Base-by-base conservation (phyloP, 257 asterid genomes). In the Jaltomata sinuosa region DNA sequence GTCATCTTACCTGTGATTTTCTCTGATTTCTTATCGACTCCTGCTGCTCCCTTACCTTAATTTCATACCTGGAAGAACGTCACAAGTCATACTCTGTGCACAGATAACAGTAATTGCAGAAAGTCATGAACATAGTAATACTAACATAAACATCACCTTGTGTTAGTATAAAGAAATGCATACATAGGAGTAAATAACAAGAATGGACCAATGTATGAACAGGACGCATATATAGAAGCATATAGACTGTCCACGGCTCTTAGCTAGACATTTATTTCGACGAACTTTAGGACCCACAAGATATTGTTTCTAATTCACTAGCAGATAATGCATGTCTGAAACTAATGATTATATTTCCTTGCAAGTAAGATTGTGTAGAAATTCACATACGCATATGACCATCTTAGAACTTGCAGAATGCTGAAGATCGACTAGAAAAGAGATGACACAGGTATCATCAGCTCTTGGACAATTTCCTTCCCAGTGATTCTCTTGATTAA, bases 21-120 rank as follows among this genome's bases (percentile, higher is more conserved):
- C 99, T 94, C 93, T 97, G 95, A 85, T 89, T 91, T 90, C 98
- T 92, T 29, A 95, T 91, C 84, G 71, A 88, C 88, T 93, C 96
- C 90, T 95, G 98, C 86, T 94, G 99, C 81, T 97, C 99, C 87
- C 97, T 90, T 68, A 97, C 49, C 92, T 97, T 95, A 31, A 97
- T 97, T 86, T 97, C 98, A 84, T 97, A 97, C 95, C 99, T 95
- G 96, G 87, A 80, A 89, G 84, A 87, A 87, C 49, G 76, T 55
- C 16, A 69, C 52, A 77, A 49, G 55, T 71, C 83, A 81, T 57
- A 53, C 53, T 74, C 67, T 22, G 5, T 53, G 40, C 62, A 45
- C 9, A 68, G 14, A 71, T 67, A 79, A 65, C 67, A 36, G 34
- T 80, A 55, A 69, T 45, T 27, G 10, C 81, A 77, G 22, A 77